phyloP scores from a whole-genome alignment of 352 stramenopile species.

The Globisporangium perplexum region DNA sequence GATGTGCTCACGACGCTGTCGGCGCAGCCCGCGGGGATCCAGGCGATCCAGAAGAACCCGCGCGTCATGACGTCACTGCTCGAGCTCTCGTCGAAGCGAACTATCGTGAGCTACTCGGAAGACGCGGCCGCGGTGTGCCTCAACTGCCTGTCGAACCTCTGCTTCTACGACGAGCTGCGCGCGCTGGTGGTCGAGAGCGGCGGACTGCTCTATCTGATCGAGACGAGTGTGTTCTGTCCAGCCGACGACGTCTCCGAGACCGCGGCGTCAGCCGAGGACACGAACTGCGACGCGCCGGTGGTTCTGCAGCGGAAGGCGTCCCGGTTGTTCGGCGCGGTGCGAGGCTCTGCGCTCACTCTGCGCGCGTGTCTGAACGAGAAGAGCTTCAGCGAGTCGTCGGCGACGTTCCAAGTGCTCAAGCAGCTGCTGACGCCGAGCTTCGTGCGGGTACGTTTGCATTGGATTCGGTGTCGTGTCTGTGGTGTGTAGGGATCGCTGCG shows the following conservation, averaged over 20 bases:
- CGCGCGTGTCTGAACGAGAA: slow-evolving; percentile 51
- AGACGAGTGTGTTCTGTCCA: slow-evolving; percentile 61
- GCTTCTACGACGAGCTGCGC: slow-evolving; percentile 48
- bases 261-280: slow-evolving; percentile 17
- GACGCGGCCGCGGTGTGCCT: slow-evolving; percentile 57
- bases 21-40: slow-evolving; percentile 28
- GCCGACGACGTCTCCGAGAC: slow-evolving; percentile 31
- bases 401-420: slow-evolving; percentile 49
- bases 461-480: neutral
- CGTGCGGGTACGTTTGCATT: slow-evolving; percentile 38
- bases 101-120: slow-evolving; percentile 52
- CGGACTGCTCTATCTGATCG: slow-evolving; percentile 58
- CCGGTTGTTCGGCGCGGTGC: slow-evolving; percentile 44
- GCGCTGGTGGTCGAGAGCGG: slow-evolving; percentile 52
- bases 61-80: slow-evolving; percentile 54
- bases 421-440: slow-evolving; percentile 80
- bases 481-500: neutral
- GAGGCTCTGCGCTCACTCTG: slow-evolving; percentile 49
- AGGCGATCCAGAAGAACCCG: slow-evolving; percentile 52
- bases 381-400: slow-evolving; percentile 22
- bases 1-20: slow-evolving; percentile 56
- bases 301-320: slow-evolving; percentile 24
- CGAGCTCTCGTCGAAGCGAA: slow-evolving; percentile 44
- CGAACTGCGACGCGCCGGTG: slow-evolving; percentile 13
- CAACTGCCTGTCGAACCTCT: slow-evolving; percentile 55